Evolutionary conservation across 331 rosid genomes (phyloP).

Genomic region (Quercus lobata): DNA sequence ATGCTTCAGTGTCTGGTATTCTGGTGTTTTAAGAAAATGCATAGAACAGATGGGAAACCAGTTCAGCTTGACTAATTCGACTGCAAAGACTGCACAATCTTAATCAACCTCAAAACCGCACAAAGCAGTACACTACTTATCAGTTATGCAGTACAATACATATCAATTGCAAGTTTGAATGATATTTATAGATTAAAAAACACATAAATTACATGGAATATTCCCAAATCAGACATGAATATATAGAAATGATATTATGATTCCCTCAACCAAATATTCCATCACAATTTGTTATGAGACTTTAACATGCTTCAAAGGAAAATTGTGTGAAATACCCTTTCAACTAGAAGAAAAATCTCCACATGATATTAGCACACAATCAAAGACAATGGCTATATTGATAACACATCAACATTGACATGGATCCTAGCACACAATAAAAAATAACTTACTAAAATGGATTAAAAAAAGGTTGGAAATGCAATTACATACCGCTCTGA

Average conservation of each 20-base stretch:
- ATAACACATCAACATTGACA: neutral
- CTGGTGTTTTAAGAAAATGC: neutral
- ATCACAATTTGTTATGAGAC: neutral
- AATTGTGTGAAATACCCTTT: neutral
- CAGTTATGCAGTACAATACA: neutral
- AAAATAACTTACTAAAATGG: neutral
- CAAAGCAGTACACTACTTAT: no score
- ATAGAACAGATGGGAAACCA: neutral
- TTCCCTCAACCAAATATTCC: neutral
- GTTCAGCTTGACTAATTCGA: neutral
- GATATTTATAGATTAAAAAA: no score
- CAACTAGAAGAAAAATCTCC: neutral
- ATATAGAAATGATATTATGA: neutral
- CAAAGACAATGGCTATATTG: neutral
- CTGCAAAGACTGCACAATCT: neutral
- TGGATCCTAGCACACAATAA: neutral
- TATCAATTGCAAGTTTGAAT: neutral
- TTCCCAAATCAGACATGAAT: neutral
- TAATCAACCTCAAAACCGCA: neutral
- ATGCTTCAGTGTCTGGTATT: neutral
- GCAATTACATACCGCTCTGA: conserved; percentile 47
- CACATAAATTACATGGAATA: neutral
- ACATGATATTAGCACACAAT: neutral
- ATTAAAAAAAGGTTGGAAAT: neutral
- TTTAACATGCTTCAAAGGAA: neutral